Percentiles rank a stretch among this genome's conserved stretches.
phyloP scores from a whole-genome alignment of 2,329 filamentous ascomycete genomes.

The Thielaviopsis cerberus region DNA sequence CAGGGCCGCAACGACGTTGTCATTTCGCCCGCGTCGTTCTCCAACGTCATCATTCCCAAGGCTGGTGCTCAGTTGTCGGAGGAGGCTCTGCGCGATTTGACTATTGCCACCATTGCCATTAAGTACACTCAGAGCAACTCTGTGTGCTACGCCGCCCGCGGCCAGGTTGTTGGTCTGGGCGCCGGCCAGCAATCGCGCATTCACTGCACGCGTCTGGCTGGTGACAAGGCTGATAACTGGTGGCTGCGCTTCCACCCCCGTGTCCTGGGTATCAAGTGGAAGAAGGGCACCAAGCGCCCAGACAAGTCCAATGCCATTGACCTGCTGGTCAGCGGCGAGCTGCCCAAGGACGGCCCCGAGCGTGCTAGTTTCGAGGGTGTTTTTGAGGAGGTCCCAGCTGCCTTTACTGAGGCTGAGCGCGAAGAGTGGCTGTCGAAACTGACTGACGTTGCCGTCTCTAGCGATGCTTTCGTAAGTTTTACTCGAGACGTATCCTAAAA shows the following conservation, averaged over 20 bases:
- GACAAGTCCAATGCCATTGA: slow-evolving; percentile 99
- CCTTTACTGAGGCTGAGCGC: slow-evolving; percentile 71
- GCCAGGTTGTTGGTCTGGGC: slow-evolving; percentile 82
- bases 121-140: slow-evolving; percentile 99
- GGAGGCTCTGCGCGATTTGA: slow-evolving; percentile 69
- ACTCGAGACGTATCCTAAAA: too few species aligned
- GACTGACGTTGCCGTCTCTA: slow-evolving; percentile 66
- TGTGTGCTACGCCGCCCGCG: slow-evolving; percentile 88
- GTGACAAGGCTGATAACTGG: slow-evolving; percentile 98
- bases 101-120: slow-evolving; percentile 86
- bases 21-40: slow-evolving; percentile 73
- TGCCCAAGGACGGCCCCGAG: slow-evolving; percentile 69
- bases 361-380: slow-evolving; percentile 69
- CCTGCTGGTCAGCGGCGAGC: slow-evolving; percentile 74
- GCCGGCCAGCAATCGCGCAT: slow-evolving; percentile 95
- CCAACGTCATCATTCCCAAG: slow-evolving; percentile 71
- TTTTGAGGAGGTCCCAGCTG: slow-evolving; percentile 72
- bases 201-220: slow-evolving; percentile 91
- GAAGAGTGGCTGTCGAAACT: slow-evolving; percentile 72
- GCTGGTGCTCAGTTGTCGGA: slow-evolving; percentile 54
- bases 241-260: slow-evolving; percentile 96
- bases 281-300: slow-evolving; percentile 87
- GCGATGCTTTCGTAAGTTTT: slow-evolving; percentile 74
- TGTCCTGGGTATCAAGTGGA: slow-evolving; percentile 79
- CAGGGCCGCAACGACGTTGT: slow-evolving; percentile 86